Percentiles rank a stretch among this genome's conserved stretches.
Evolutionary conservation across 441 rosid species (phyloP).

Genomic region (Omphalea diandra): DNA sequence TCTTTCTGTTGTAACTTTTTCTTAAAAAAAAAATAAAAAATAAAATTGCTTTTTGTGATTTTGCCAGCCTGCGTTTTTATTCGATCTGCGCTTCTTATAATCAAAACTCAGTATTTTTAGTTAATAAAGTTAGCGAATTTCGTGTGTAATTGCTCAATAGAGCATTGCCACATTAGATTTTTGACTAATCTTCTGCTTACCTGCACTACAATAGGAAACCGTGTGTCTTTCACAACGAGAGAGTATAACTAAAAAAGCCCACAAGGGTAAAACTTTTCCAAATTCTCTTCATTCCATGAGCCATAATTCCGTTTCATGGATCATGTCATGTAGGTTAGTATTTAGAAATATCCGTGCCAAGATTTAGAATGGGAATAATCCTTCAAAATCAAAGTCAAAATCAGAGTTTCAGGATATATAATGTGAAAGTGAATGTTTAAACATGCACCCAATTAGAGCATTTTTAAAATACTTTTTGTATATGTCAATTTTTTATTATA

Average conservation of each 20-base stretch:
- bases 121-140: too few species aligned
- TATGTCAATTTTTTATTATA: too few species aligned
- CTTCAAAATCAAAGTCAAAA: slow-evolving; percentile 9
- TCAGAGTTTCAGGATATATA: not conserved
- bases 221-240: not conserved
- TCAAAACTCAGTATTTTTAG: too few species aligned
- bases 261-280: not conserved
- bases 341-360: not conserved
- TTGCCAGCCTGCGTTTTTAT: not conserved
- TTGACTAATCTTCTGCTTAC: not conserved
- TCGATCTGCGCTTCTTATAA: too few species aligned
- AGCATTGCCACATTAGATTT: not conserved
- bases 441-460: too few species aligned
- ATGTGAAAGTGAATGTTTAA: too few species aligned
- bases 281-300: not conserved
- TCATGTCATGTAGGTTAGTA: not conserved
- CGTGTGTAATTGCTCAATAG: not conserved
- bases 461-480: too few species aligned
- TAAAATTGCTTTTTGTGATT: not conserved
- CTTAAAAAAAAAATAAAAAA: not conserved
- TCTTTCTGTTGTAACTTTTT: not conserved
- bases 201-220: not conserved
- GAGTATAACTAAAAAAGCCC: too few species aligned
- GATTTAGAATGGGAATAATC: not conserved
- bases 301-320: not conserved